Evolutionary conservation across 495 filamentous ascomycete species (phyloP).

Genomic region (Penicillium tannophilum): DNA sequence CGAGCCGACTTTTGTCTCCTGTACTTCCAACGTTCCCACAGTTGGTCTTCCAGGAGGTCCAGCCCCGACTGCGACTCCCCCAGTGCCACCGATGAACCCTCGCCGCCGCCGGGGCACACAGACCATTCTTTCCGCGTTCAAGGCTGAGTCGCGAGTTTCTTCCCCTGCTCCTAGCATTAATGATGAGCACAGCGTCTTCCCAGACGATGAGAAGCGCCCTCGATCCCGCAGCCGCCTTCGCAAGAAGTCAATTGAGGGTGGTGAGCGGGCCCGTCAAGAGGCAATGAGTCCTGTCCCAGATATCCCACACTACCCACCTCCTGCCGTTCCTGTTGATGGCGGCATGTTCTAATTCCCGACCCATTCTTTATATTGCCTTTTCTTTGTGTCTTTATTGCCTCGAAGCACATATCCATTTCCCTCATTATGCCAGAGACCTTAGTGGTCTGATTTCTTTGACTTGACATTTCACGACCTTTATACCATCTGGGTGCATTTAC

Average conservation of each 20-base stretch:
- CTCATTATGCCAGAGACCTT: constrained; percentile 3
- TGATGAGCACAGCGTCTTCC: constrained; percentile 53
- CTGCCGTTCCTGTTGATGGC: constrained; percentile 42
- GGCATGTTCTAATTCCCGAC: constrained; percentile 45
- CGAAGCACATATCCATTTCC: constrained; percentile 5
- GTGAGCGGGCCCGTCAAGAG: constrained; percentile 45
- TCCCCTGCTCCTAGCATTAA: constrained; percentile 31
- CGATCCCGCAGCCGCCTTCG: constrained; percentile 51
- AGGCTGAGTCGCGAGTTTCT: constrained; percentile 33
- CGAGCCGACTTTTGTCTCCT: constrained; percentile 78
- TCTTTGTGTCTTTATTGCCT: constrained; percentile 13
- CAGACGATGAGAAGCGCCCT: constrained; percentile 53
- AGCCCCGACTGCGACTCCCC: constrained; percentile 46
- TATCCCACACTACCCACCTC: constrained; percentile 41
- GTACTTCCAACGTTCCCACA: constrained; percentile 71
- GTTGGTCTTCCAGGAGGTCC: constrained; percentile 60
- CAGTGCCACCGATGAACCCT: constrained; percentile 72
- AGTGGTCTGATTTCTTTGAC: constrained; percentile 24
- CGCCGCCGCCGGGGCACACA: constrained; percentile 61
- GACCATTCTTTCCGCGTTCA: constrained; percentile 55
- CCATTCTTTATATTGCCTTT: constrained; percentile 3
- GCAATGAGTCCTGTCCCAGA: constrained; percentile 36
- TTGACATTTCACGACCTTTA: constrained; percentile 28
- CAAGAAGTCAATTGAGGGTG: constrained; percentile 54
- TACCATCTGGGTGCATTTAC: constrained; percentile 33